Base-by-base conservation (phyloP, 495 filamentous ascomycete species). In the Cryomyces antarcticus region DNA sequence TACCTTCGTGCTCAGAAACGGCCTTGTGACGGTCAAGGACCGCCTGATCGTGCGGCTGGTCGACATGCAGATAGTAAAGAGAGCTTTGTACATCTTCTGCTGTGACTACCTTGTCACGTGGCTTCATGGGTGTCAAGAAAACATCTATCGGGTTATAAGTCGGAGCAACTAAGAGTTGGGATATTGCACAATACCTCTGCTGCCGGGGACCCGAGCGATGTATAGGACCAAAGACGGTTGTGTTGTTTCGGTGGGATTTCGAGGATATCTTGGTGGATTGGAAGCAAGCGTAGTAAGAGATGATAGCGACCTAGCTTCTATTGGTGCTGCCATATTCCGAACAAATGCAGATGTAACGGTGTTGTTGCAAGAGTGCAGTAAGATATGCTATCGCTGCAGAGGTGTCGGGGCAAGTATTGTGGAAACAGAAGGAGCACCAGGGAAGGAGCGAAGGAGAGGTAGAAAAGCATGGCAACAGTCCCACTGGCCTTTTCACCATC, bases 91-190 rank as follows among this genome's bases (percentile, higher is more conserved):
- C 78, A 56, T 94, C 88, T 53, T 83, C 77, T 6, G 73, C 80
- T 0, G 82, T 92, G 28, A 96, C 81, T 34, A 83, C 83, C 57
- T 88, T 89, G 12, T 77, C 66, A 12, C 80, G 73, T 12, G 89
- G 89, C 58, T 88, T 87, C 17, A 93, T 63, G 0, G 89, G 80
- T 6, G 88, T 87, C n/a, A 96, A 72, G 45, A 97, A 89, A 37
- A 96, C 70, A 69, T 96, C 89, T 93, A 42, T 28, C 33, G 28
- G 5, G 5, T 24, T 33, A 33, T 47, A 40, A 49, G 46, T 35
- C 13, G 29, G n/a, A 44, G 34, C 17, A 24, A 24, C 17, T 24
- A 30, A 57, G 17, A 24, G 17, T 24, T 2, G 17, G 17, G 17
- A 2, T 24, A 24, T 24, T 24, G 67, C 17, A 24, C 17, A 24